Percentiles rank a stretch among this genome's conserved stretches.
Evolutionary conservation across 768 basidiomycete species (phyloP).

Genomic region (Trametes gibbosa): DNA sequence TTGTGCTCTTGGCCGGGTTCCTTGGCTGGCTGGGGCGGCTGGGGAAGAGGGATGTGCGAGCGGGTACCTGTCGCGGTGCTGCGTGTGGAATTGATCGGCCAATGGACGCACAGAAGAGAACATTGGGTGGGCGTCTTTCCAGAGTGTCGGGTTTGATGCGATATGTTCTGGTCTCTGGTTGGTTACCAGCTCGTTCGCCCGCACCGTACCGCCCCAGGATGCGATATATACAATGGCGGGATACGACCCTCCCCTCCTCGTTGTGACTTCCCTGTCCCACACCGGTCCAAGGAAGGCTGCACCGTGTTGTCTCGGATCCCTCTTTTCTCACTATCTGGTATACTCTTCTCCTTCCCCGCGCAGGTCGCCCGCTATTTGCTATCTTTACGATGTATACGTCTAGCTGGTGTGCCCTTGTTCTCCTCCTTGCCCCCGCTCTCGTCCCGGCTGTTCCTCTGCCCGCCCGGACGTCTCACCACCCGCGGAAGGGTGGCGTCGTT

Average conservation of each 20-base stretch:
- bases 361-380: conserved; percentile 23
- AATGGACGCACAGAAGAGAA: background rate
- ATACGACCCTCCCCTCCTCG: background rate
- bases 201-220: background rate
- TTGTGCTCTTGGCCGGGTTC: conserved; percentile 4
- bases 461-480: background rate
- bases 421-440: conserved; percentile 12
- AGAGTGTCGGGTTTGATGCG: background rate
- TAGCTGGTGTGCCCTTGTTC: conserved; percentile 16
- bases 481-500: conserved; percentile 10
- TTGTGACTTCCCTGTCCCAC: conserved; percentile 14
- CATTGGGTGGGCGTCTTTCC: background rate
- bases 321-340: conserved; percentile 15
- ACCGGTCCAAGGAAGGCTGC: conserved; percentile 16
- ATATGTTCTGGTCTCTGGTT: background rate
- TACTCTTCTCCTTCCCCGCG: conserved; percentile 18
- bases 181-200: background rate
- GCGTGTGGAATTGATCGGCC: background rate
- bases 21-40: background rate
- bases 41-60: background rate
- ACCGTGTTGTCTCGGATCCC: conserved; percentile 9
- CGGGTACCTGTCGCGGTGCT: background rate
- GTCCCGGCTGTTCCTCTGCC: conserved; percentile 7
- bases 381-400: conserved; percentile 22
- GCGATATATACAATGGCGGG: background rate